These are phyloP conservation scores for Rhipidocladum racemiflorum DNA, from an alignment of 176 grass and related monocot species.

Conservation along the genomic window DNA sequence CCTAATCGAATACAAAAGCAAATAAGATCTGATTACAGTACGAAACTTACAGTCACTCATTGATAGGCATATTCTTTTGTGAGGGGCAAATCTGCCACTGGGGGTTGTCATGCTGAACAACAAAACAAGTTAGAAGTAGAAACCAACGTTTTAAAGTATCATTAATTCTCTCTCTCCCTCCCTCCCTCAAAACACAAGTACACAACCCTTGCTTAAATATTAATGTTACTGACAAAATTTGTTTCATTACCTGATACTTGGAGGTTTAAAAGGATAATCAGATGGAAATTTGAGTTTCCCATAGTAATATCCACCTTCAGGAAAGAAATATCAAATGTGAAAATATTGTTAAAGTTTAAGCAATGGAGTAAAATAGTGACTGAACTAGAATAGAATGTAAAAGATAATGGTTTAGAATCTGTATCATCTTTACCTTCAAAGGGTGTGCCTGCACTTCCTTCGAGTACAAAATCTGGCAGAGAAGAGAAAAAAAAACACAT, in stretches of 20 bases:
- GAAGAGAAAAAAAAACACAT: not conserved
- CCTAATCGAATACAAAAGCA: constrained; percentile 1
- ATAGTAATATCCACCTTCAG: constrained; percentile 93
- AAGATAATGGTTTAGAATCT: not conserved
- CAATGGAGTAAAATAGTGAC: not conserved
- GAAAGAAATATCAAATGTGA: not conserved
- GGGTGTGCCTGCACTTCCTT: constrained; percentile 91
- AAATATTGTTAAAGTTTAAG: not conserved
- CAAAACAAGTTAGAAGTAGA: constrained; percentile 32
- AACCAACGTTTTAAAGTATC: constrained; percentile 13
- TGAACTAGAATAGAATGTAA: not conserved
- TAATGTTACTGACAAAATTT: not conserved
- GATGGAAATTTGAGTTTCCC: constrained; percentile 97
- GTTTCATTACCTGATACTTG: constrained; percentile 78
- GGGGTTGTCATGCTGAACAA: constrained; percentile 86
- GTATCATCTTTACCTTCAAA: constrained; percentile 74
- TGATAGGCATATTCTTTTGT: constrained; percentile 91
- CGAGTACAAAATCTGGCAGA: constrained; percentile 95
- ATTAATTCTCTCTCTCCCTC: too few relatives aligned
- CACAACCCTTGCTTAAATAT: not conserved
- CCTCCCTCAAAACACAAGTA: not conserved
- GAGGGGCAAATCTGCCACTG: constrained; percentile 87
- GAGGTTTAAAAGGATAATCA: constrained; percentile 95
- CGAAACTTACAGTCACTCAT: constrained; percentile 93
- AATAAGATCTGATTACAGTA: not conserved